Base-by-base conservation (phyloP, 768 basidiomycete genomes). In the Tricholoma terreum region DNA sequence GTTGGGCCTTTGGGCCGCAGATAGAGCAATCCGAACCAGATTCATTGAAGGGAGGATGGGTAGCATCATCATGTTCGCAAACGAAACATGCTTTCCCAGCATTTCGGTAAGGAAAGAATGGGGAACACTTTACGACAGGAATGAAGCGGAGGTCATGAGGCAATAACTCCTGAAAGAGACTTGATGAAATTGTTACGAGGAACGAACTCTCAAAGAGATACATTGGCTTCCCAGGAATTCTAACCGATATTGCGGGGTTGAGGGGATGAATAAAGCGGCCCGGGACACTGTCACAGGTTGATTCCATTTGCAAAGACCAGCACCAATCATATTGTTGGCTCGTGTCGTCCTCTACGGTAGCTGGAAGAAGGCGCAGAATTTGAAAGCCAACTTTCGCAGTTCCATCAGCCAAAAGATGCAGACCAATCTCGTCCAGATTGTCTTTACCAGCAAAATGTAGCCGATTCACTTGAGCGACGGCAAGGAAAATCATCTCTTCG, bases 261-360 rank as follows among this genome's bases (percentile, higher is more conserved):
- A 40, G 38, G n/a, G 38, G 38, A 40, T 40, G 38, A n/a, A 40
- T 40, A 40, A 40, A 40, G 38, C 17, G 38, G 38, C 38, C 38
- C 22, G 31, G 10, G 5, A 52, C 12, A 21, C 1, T 51, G 30
- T 35, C 19, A 31, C 21, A 35, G 33, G 50, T 30, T 3, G 4
- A 24, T 2, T 21, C 61, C 36, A 30, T 51, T 2, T 4, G 36
- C 1, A 34, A 50, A 27, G 22, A 27, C 33, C 58, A 58, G 6
- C 54, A 31, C 66, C 66, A 67, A 57, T 67, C 64, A 40, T 58
- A 19, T 36, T 56, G 48, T 11, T 10, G 1, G 12, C n/a, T 30
- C 11, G 66, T 52, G 36, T 56, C 51, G 12, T 56, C 61, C n/a
- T 46, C 43, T 2, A 15, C 3, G 4, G 56, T 56, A 52, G 50